Evolutionary conservation across 352 stramenopile genomes (phyloP).

Genomic region (Pythium monospermum): DNA sequence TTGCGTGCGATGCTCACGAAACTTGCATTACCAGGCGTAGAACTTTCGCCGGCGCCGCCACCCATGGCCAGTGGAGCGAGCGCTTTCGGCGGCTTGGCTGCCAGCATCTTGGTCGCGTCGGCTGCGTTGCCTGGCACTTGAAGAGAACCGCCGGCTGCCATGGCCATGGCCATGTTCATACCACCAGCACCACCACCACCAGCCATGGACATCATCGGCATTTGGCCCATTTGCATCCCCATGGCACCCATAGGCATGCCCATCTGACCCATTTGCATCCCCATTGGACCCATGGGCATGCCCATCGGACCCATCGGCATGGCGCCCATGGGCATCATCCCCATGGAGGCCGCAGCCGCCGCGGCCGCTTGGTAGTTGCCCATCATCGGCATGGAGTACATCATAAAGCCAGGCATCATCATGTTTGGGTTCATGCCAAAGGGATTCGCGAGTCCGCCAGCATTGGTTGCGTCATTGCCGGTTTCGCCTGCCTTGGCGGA

Average conservation of each 20-base stretch:
- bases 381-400: constrained; percentile 81
- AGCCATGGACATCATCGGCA: constrained; percentile 17
- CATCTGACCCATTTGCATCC: constrained; percentile 30
- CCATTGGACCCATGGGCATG: constrained; percentile 22
- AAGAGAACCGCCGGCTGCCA: neutral
- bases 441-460: neutral
- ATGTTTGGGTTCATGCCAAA: constrained; percentile 29
- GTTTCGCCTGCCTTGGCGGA: constrained; percentile 6
- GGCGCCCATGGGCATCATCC: constrained; percentile 41
- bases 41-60: neutral
- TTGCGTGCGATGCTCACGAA: constrained; percentile 82
- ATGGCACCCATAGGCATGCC: constrained; percentile 43
- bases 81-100: constrained; percentile 45
- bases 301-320: constrained; percentile 52
- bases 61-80: constrained; percentile 12
- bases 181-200: constrained; percentile 18
- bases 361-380: constrained; percentile 32
- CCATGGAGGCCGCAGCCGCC: constrained; percentile 25
- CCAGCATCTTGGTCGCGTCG: constrained; percentile 22
- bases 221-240: constrained; percentile 20
- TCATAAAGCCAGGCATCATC: constrained; percentile 83
- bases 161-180: constrained; percentile 14
- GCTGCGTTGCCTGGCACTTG: constrained; percentile 27
- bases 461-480: constrained; percentile 2
- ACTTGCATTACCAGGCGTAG: constrained; percentile 14